phyloP scores from a whole-genome alignment of 2,329 filamentous ascomycete genomes.

The Akanthomyces lecanii region DNA sequence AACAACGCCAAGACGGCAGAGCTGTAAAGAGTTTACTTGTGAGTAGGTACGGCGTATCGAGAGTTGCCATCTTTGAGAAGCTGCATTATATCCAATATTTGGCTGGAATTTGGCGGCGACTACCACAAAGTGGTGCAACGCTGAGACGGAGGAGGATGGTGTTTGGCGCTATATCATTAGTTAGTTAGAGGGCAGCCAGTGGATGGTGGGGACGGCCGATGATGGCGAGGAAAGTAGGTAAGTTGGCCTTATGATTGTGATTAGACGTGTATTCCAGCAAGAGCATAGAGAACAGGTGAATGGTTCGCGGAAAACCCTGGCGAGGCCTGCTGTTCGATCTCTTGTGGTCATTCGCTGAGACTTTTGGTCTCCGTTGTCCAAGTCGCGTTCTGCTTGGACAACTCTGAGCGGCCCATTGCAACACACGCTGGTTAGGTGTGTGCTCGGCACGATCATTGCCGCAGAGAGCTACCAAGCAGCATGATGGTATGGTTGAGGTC shows the following conservation, averaged over 20 bases:
- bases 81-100: constrained; percentile 2
- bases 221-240: not conserved
- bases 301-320: not conserved
- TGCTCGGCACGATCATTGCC: not conserved
- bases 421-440: not conserved
- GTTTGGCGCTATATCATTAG: not conserved
- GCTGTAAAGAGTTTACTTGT: not conserved
- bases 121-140: not conserved
- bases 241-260: not conserved
- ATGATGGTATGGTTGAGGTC: not conserved
- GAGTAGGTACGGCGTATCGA: not conserved
- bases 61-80: not conserved
- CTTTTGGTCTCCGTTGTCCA: not conserved
- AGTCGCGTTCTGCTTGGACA: not conserved
- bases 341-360: not conserved
- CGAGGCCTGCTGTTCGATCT: not conserved
- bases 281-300: not conserved
- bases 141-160: not conserved
- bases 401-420: not conserved
- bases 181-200: not conserved
- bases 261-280: not conserved
- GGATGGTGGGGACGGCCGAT: not conserved
- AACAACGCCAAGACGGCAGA: not conserved
- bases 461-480: not conserved
- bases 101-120: constrained; percentile 1